Evolutionary conservation across 768 basidiomycete genomes (phyloP), one percentile per base, ranked within the genome.

Genomic region (Suillus subluteus): DNA sequence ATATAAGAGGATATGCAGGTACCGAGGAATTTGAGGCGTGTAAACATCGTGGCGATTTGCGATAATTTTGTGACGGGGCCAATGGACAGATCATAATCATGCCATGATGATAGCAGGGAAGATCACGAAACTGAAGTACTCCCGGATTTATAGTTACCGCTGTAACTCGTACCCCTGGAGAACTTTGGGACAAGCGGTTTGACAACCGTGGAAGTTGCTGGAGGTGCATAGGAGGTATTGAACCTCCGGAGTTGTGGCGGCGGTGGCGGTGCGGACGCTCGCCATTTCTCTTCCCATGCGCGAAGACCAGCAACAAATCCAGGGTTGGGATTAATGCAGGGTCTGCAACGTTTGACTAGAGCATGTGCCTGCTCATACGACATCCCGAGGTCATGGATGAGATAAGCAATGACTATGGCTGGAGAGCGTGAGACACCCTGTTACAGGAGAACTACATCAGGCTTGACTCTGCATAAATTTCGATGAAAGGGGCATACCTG

Each of bases 351-450:
- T 69, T 86, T 86, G 68, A 91, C 82, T 68, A 88, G 83, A 0
- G 86, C 80, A 64, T 82, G 77, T 1, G 91, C 91, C 55, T 82
- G 79, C 67, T 92, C 89, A 75, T 87, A 92, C 11, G 89, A 81
- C 90, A 92, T 90, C 50, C 85, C 87, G 66, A 87, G 86, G 68
- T 87, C 84, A 70, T 88, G 85, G 70, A 94, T 94, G 73, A 94
- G 88, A 79, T 91, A 94, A 55, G 91, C 91, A 67, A 94, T 91
- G 65, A 92, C 87, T 72, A 94, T 85, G 8, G 91, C 85, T 18
- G 90, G 83, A 59, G 87, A 89, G 69, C 91, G 87, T n/a, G 91
- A 93, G 62, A 94, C 82, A 68, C 91, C 91, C 91, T 92, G 73
- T 62, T 64, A 56, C 5, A 55, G 4, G 62, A 64, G 11, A 50